Base-by-base conservation (phyloP, 2,329 filamentous ascomycete species). In the Daldinia eschscholtzii region DNA sequence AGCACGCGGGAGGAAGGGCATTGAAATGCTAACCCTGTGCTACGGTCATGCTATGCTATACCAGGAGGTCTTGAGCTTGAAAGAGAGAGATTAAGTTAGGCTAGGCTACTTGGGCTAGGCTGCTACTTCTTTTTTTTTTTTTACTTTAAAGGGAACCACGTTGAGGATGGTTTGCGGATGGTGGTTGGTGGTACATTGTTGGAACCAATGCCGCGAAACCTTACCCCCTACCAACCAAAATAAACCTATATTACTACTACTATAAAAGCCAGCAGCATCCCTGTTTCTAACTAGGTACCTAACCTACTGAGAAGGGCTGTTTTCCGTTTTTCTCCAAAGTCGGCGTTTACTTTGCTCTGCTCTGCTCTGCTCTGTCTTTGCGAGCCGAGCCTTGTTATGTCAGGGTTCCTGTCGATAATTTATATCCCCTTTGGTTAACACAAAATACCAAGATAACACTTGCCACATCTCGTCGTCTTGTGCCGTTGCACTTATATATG, bases 311-410 rank as follows among this genome's bases (percentile, higher is more conserved):
- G 44, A 13, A 13, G 44, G 15, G 41, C 3, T 42, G 18, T 42
- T 52, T 52, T 33, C 26, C 28, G 46, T 15, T 33, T 52, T 52
- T 52, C 26, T 52, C 46, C 23, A 52, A 52, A 52, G 15, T 52
- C 26, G 26, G 46, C 46, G 46, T 52, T 20, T 42, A 13, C 39
- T 50, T 50, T 37, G 10, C 33, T 35, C 33, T 50, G 26, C 46
- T 50, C 15, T 50, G 6, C 46, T 50, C n/a, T 48, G 23, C 20
- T 23, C 20, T 23, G 20, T 23, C 20, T 23, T 23, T 23, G 20
- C 23, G 44, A 48, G 44, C 13, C 26, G n/a, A 35, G 28, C 12
- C 18, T 18, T 7, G 18, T 18, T 30, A 33, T 30, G 46, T 50
- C 46, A 50, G 46, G 46, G 46, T 33, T 33, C 46, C 26, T 50